A percentile compares a stretch with the other conserved stretches of the same genome.
Conservation (phyloP, 2,329 filamentous ascomycete species). For the Ophiocordyceps camponoti-floridani region DNA sequence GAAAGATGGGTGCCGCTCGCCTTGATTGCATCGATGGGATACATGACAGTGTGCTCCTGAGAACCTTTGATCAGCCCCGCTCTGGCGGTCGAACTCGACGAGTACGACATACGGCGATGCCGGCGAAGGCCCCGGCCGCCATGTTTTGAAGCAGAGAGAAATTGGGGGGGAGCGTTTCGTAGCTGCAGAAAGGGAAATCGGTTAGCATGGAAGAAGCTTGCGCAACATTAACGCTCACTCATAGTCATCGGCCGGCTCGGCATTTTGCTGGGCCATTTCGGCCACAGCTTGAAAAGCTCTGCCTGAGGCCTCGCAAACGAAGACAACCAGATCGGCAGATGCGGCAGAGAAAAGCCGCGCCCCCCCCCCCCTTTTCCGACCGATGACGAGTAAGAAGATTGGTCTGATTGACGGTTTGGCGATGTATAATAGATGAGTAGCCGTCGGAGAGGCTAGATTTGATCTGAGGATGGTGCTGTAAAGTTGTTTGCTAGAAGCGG, state of each 20-base stretch:
- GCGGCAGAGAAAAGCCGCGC: not conserved
- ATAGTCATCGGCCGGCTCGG: slow-evolving; percentile 34
- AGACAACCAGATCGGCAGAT: slow-evolving; percentile 38
- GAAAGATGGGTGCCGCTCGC: slow-evolving; percentile 24
- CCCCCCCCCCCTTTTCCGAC: not conserved
- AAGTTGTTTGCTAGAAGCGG: no score
- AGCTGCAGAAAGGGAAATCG: slow-evolving; percentile 26
- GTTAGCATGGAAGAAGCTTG: not conserved
- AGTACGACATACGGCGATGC: slow-evolving; percentile 57
- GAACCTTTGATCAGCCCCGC: slow-evolving; percentile 5
- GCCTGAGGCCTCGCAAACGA: slow-evolving; percentile 42
- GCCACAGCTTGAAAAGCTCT: slow-evolving; percentile 19
- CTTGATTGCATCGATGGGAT: slow-evolving; percentile 95
- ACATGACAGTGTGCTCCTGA: slow-evolving; percentile 97
- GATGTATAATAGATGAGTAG: no score
- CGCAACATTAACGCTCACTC: slow-evolving; percentile 29
- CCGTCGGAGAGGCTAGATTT: no score
- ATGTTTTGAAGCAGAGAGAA: slow-evolving; percentile 92
- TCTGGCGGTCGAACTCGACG: not conserved
- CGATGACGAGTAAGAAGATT: no score
- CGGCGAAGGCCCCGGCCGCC: slow-evolving; percentile 88
- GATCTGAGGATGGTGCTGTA: no score
- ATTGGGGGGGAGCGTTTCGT: slow-evolving; percentile 86
- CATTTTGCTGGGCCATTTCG: slow-evolving; percentile 51
- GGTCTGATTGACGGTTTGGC: no score